Conservation (phyloP, 768 basidiomycete genomes). For the Lactarius sanguifluus region DNA sequence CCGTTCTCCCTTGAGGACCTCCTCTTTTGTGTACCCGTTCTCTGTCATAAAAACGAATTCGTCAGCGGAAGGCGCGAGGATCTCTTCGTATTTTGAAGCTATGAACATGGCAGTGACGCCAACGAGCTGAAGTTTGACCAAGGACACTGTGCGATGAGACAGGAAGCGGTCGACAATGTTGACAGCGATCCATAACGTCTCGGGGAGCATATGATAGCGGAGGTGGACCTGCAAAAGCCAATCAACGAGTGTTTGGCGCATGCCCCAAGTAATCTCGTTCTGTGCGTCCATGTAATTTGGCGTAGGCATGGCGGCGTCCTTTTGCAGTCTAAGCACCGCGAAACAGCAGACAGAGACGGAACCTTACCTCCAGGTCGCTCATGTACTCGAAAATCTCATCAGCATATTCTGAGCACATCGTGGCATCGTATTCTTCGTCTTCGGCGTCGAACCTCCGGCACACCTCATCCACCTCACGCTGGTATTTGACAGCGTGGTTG, state of each 20-base stretch:
- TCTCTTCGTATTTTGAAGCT: constrained; percentile 98
- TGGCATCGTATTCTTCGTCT: constrained; percentile 74
- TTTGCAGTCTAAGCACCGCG: constrained; percentile 31
- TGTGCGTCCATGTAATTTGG: constrained; percentile 94
- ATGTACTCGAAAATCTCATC: constrained; percentile 98
- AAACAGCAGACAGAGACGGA: not conserved
- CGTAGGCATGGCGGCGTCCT: constrained; percentile 89
- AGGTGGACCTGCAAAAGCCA: constrained; percentile 98
- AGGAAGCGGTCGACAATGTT: constrained; percentile 87
- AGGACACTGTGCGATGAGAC: constrained; percentile 66
- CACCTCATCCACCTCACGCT: constrained; percentile 64
- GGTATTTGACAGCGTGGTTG: constrained; percentile 55
- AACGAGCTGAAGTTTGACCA: constrained; percentile 89
- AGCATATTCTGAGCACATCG: constrained; percentile 98
- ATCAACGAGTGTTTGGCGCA: constrained; percentile 96
- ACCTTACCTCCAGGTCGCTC: constrained; percentile 82
- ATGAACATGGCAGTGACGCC: constrained; percentile 99
- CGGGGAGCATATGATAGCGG: constrained; percentile 98
- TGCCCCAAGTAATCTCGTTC: constrained; percentile 87
- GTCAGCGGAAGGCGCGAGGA: constrained; percentile 94
- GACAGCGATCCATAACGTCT: constrained; percentile 98
- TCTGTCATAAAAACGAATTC: constrained; percentile 99
- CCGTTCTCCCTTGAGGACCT: constrained; percentile 96
- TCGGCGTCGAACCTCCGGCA: constrained; percentile 67
- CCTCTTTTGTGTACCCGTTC: constrained; percentile 89